Evolutionary conservation across 345 rosid species (phyloP).

Genomic region (Kandelia obovata): DNA sequence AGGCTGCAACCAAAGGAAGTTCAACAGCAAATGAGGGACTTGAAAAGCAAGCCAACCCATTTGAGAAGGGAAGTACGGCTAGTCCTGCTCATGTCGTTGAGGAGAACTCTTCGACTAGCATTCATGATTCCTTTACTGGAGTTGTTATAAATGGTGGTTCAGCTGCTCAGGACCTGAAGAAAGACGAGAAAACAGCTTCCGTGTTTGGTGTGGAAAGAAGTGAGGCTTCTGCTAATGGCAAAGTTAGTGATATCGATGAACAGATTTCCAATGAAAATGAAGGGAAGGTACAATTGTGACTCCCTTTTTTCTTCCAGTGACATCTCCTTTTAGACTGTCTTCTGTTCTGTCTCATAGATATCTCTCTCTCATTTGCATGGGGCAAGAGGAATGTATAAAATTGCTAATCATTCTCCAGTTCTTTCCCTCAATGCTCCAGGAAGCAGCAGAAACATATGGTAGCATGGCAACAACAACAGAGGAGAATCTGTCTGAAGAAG

Average conservation of each 20-base stretch:
- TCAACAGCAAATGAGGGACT: conserved; percentile 13
- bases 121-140: conserved; percentile 30
- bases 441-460: conserved; percentile 8
- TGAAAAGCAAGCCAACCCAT: conserved; percentile 9
- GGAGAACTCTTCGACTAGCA: conserved; percentile 16
- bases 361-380: background rate
- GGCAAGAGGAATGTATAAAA: background rate
- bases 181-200: conserved; percentile 25
- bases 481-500: conserved; percentile 20
- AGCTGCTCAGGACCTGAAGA: conserved; percentile 28
- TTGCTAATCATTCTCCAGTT: background rate
- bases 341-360: background rate
- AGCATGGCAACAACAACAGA: conserved; percentile 11
- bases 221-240: conserved; percentile 25
- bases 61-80: conserved; percentile 29
- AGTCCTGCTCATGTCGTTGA: conserved; percentile 18
- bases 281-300: conserved; percentile 19
- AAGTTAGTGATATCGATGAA: conserved; percentile 22
- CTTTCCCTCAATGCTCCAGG: conserved; percentile 19
- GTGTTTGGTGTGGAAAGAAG: conserved; percentile 16
- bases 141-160: conserved; percentile 44
- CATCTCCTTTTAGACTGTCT: background rate
- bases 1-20: conserved; percentile 32
- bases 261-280: conserved; percentile 25
- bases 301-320: background rate